Conservation (phyloP, 106 monocot species). For the Platanthera zijinensis region DNA sequence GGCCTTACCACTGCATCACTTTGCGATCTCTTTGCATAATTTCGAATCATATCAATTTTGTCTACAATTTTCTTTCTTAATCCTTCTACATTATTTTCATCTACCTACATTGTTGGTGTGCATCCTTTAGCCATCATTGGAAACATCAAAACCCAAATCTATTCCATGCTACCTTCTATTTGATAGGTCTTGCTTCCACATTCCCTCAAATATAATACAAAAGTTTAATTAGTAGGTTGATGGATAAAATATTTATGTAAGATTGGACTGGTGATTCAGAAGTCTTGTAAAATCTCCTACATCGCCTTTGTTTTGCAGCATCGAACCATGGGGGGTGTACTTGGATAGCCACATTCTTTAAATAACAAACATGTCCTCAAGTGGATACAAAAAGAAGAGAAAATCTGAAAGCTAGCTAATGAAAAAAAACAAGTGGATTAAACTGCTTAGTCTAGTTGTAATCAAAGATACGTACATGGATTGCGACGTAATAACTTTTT, state of each 20-base stretch:
- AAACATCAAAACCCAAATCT: background rate
- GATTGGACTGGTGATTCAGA: background rate
- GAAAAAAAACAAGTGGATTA: background rate
- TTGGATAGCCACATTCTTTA: background rate
- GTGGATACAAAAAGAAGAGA: background rate
- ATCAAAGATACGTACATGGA: slow-evolving; percentile 51
- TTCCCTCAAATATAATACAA: background rate
- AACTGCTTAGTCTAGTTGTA: background rate
- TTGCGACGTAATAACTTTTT: slow-evolving; percentile 71
- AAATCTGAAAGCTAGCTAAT: background rate
- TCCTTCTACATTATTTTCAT: background rate
- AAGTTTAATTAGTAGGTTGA: background rate
- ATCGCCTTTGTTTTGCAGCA: background rate
- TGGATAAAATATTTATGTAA: background rate
- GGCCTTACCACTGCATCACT: too few species aligned
- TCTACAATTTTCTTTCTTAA: background rate
- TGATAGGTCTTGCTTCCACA: background rate
- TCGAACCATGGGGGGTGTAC: background rate
- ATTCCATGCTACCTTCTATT: background rate
- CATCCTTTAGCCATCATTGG: background rate
- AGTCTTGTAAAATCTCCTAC: background rate
- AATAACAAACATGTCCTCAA: background rate
- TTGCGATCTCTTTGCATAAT: background rate
- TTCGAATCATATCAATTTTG: background rate
- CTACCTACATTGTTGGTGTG: background rate